Percentiles rank a stretch among this genome's conserved stretches.
These are phyloP conservation scores for Sphagnurus paluster DNA, from an alignment of 1,284 basidiomycete species.

Conservation along the genomic window DNA sequence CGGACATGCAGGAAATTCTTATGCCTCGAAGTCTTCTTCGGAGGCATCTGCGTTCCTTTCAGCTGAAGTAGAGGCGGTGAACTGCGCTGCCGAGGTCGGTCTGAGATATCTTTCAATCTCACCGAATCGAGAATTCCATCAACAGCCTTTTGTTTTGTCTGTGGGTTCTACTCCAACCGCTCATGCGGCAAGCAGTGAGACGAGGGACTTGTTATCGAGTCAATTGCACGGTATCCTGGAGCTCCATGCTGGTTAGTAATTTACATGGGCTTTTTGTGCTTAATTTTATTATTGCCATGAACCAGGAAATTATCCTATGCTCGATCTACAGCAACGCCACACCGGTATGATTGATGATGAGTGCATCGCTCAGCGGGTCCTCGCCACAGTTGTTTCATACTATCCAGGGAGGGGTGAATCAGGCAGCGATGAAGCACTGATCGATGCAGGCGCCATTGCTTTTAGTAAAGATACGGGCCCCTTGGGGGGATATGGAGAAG, in stretches of 20 bases:
- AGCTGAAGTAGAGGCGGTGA: slow-evolving; percentile 73
- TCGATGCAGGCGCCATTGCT: slow-evolving; percentile 80
- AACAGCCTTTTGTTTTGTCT: slow-evolving; percentile 65
- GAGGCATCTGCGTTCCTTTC: slow-evolving; percentile 69
- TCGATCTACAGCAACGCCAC: slow-evolving; percentile 82
- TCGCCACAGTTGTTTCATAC: slow-evolving; percentile 73
- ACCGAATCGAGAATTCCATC: slow-evolving; percentile 29
- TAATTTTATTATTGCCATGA: slow-evolving; percentile 2
- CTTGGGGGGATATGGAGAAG: slow-evolving; percentile 68
- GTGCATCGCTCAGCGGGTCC: slow-evolving; percentile 67
- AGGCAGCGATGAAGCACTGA: slow-evolving; percentile 71
- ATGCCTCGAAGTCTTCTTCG: slow-evolving; percentile 64
- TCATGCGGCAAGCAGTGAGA: slow-evolving; percentile 65
- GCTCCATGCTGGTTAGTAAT: slow-evolving; percentile 68
- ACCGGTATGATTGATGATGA: slow-evolving; percentile 62
- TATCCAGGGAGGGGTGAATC: slow-evolving; percentile 68
- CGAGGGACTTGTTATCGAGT: slow-evolving; percentile 44
- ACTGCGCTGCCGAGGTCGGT: slow-evolving; percentile 63
- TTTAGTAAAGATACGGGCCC: slow-evolving; percentile 86
- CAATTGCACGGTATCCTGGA: slow-evolving; percentile 63
- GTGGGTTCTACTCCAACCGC: slow-evolving; percentile 89
- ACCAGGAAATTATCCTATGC: slow-evolving; percentile 84
- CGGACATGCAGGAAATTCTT: slow-evolving; percentile 77
- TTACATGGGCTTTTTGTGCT: neutral
- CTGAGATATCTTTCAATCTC: slow-evolving; percentile 43